phyloP scores from a whole-genome alignment of 1,284 basidiomycete species.

The Cerioporus squamosus region DNA sequence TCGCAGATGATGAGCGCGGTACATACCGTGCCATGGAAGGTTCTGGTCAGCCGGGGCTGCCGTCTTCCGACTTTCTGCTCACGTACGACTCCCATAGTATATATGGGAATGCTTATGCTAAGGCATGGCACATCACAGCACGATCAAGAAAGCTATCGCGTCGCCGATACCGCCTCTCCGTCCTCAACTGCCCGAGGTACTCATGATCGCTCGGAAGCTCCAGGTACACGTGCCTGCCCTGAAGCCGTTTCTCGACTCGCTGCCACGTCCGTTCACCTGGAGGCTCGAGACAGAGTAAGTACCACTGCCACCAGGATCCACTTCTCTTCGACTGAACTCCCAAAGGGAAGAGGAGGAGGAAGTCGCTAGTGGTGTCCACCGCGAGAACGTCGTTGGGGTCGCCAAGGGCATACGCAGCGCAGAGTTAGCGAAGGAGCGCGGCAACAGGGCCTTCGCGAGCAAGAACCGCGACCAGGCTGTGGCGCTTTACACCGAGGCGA shows the following conservation, averaged over 20 bases:
- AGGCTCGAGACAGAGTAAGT: constrained; percentile 36
- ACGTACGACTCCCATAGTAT: constrained; percentile 23
- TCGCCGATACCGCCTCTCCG: constrained; percentile 37
- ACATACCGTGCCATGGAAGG: constrained; percentile 17
- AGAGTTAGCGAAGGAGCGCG: constrained; percentile 32
- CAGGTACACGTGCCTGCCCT: constrained; percentile 33
- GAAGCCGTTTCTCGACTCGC: constrained; percentile 41
- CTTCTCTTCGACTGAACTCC: not conserved
- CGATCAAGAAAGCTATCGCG: constrained; percentile 38
- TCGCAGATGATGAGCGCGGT: constrained; percentile 29
- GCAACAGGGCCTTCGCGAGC: constrained; percentile 36
- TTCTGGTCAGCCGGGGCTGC: constrained; percentile 27
- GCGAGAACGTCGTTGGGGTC: constrained; percentile 32
- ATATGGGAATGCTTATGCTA: not conserved
- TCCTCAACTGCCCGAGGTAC: constrained; percentile 35
- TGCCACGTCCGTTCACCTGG: constrained; percentile 42
- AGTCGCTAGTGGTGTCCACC: constrained; percentile 36
- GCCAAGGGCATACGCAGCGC: constrained; percentile 28
- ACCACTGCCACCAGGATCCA: not conserved
- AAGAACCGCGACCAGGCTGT: constrained; percentile 36
- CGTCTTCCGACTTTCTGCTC: constrained; percentile 34
- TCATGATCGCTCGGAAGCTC: constrained; percentile 39
- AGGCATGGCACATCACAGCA: constrained; percentile 18
- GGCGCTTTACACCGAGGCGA: constrained; percentile 37
- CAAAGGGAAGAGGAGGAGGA: constrained; percentile 34